phyloP scores from a whole-genome alignment of 2,329 filamentous ascomycete genomes.

The Monosporascus ibericus region DNA sequence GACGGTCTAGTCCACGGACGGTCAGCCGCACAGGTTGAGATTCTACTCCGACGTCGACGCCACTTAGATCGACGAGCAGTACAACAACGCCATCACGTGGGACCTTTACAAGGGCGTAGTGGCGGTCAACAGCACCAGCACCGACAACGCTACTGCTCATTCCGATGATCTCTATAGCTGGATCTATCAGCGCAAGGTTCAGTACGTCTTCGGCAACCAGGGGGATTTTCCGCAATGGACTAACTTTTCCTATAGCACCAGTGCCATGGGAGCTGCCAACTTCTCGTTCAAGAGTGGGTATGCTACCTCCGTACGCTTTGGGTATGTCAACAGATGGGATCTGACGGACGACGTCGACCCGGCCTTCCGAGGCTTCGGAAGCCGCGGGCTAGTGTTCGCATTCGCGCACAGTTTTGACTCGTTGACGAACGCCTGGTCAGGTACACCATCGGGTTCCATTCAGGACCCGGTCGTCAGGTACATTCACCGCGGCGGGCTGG shows the following conservation, averaged over 20 bases:
- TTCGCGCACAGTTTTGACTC: constrained; percentile 47
- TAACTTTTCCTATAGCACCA: constrained; percentile 62
- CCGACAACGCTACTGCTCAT: constrained; percentile 44
- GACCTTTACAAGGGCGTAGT: constrained; percentile 44
- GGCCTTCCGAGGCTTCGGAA: constrained; percentile 55
- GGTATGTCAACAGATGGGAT: constrained; percentile 54
- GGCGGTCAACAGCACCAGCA: constrained; percentile 15
- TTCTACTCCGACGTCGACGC: constrained; percentile 63
- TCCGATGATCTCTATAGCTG: constrained; percentile 61
- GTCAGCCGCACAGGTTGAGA: constrained; percentile 47
- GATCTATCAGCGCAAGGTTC: constrained; percentile 59
- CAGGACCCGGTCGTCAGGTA: constrained; percentile 67
- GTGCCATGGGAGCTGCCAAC: constrained; percentile 16
- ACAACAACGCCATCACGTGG: constrained; percentile 62
- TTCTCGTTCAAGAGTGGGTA: constrained; percentile 18
- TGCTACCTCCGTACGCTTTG: constrained; percentile 41
- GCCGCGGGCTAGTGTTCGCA: constrained; percentile 66
- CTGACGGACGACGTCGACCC: constrained; percentile 56
- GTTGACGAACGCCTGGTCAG: constrained; percentile 40
- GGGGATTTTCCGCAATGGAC: constrained; percentile 56
- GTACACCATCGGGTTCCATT: constrained; percentile 64
- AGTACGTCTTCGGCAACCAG: constrained; percentile 63
- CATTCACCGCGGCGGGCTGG: constrained; percentile 60
- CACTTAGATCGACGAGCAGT: constrained; percentile 72
- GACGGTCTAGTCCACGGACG: constrained; percentile 50